Evolutionary conservation across 495 filamentous ascomycete species (phyloP).

Genomic region (Cairneyella variabilis): DNA sequence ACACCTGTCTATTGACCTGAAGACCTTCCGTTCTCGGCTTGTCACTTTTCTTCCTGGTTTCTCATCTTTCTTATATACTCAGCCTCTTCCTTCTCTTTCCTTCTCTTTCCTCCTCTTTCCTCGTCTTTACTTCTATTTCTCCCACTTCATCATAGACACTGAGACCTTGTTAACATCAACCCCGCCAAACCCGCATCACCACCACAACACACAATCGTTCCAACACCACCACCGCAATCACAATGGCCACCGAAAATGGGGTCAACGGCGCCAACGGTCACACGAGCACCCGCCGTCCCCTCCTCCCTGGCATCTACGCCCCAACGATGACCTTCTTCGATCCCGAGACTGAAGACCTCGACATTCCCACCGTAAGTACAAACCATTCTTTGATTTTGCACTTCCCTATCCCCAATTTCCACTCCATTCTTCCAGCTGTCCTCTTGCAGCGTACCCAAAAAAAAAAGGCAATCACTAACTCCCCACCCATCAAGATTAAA

Average conservation of each 20-base stretch:
- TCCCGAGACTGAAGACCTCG: constrained; percentile 74
- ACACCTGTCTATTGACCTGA: not conserved
- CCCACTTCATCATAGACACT: no score
- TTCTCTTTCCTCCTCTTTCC: not conserved
- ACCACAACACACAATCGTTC: constrained; percentile 6
- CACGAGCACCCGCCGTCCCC: constrained; percentile 49
- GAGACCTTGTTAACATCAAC: no score
- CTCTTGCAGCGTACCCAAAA: no score
- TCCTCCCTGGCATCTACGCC: constrained; percentile 82
- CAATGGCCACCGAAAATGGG: constrained; percentile 35
- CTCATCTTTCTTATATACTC: constrained; percentile 4
- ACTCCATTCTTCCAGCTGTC: no score
- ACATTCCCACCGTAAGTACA: constrained; percentile 72
- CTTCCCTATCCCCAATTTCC: no score
- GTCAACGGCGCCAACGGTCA: constrained; percentile 30
- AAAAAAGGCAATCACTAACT: no score
- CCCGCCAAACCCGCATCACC: not conserved
- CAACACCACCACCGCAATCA: not conserved
- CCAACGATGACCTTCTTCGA: constrained; percentile 92
- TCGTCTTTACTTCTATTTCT: not conserved
- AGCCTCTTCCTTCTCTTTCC: constrained; percentile 3
- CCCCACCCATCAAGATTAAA: no score
- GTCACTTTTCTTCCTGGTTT: not conserved
- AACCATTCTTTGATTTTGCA: no score
- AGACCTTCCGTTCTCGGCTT: constrained; percentile 21